A percentile compares a stretch with the other conserved stretches of the same genome.
Evolutionary conservation across 306 rosid genomes (phyloP).

Genomic region (Pyrus communis): DNA sequence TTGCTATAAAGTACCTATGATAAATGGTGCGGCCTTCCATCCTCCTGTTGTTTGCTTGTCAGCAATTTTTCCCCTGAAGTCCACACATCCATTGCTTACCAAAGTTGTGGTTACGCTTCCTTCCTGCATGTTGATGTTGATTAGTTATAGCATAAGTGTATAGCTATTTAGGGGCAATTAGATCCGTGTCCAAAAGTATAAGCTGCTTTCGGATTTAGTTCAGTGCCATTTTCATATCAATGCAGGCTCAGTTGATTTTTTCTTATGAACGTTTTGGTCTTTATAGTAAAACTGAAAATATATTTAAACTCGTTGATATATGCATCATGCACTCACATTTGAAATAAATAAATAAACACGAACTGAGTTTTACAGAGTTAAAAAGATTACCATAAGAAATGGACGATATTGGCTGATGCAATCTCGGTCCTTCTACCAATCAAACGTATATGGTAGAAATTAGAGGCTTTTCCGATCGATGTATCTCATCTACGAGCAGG

Average conservation of each 20-base stretch:
- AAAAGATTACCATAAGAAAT: not conserved
- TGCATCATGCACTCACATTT: no score
- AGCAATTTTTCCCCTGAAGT: slow-evolving; percentile 36
- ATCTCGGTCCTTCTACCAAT: not conserved
- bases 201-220: not conserved
- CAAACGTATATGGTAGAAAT: no score
- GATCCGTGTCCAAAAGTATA: not conserved
- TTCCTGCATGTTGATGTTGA: slow-evolving; percentile 9
- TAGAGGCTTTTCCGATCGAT: no score
- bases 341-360: no score
- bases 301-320: no score
- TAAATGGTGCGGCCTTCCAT: slow-evolving; percentile 56
- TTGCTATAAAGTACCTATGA: slow-evolving; percentile 25
- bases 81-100: slow-evolving; percentile 46
- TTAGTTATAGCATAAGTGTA: not conserved
- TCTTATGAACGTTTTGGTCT: not conserved
- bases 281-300: no score
- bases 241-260: not conserved
- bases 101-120: slow-evolving; percentile 6
- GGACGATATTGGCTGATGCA: not conserved
- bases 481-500: no score
- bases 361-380: no score
- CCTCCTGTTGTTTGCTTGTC: slow-evolving; percentile 45
- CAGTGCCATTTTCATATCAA: not conserved
- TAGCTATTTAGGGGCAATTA: not conserved